Evolutionary conservation across 139 green algal species (phyloP).

Genomic region (Marvania coccoides): DNA sequence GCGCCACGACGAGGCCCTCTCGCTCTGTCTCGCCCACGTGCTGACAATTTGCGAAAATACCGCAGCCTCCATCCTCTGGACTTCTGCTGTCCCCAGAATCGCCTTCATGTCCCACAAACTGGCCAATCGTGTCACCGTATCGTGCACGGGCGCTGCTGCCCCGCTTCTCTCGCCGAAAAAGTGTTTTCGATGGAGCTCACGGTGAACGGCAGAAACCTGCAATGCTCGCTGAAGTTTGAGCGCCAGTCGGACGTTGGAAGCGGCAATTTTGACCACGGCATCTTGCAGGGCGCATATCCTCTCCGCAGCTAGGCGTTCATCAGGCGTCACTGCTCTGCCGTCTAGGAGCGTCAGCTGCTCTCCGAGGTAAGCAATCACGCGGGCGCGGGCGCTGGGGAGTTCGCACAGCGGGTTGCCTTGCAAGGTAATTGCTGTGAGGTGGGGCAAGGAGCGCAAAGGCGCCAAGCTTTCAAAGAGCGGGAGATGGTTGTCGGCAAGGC

Average conservation of each 20-base stretch:
- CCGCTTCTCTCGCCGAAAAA: too few species aligned
- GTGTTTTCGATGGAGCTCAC: constrained; percentile 43
- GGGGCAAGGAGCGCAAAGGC: not conserved
- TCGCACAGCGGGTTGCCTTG: constrained; percentile 55
- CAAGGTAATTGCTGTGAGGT: constrained; percentile 47
- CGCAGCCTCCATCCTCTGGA: too few species aligned
- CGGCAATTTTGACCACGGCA: constrained; percentile 47
- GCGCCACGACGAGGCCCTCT: too few species aligned
- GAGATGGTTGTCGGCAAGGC: constrained; percentile 55
- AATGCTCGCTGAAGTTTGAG: constrained; percentile 55
- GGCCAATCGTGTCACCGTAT: too few species aligned
- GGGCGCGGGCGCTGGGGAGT: constrained; percentile 51
- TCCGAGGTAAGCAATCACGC: constrained; percentile 12
- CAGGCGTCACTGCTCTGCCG: constrained; percentile 30
- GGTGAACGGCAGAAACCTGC: constrained; percentile 50
- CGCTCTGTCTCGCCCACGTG: too few species aligned
- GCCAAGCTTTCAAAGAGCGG: constrained; percentile 10
- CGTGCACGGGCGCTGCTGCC: too few species aligned
- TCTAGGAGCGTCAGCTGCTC: constrained; percentile 42
- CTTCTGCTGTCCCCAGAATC: too few species aligned
- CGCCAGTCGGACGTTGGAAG: constrained; percentile 57
- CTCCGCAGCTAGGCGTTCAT: constrained; percentile 34
- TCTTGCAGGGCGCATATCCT: constrained; percentile 38
- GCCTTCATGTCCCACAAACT: too few species aligned
- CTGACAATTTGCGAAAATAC: too few species aligned